Evolutionary conservation across 306 rosid genomes (phyloP).

Genomic region (Cicer chorassanicum): DNA sequence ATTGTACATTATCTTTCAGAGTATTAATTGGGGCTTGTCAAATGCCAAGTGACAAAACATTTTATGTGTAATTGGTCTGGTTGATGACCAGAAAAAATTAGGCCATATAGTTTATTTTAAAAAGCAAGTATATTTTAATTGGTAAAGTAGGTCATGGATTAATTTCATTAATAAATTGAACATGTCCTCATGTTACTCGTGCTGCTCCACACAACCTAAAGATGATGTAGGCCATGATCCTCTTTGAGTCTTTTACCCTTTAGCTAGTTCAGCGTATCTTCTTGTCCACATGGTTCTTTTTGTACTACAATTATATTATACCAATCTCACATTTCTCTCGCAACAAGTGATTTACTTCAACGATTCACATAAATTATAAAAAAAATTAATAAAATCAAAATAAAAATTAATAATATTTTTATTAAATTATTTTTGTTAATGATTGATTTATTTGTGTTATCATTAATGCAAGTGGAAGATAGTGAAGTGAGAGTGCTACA

Average conservation of each 20-base stretch:
- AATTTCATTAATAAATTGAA: not conserved
- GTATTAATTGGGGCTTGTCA: not conserved
- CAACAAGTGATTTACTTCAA: no score
- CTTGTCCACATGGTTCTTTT: not conserved
- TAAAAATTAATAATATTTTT: no score
- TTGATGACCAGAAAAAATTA: conserved; percentile 23
- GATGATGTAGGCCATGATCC: not conserved
- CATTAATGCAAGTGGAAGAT: no score
- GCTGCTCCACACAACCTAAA: not conserved
- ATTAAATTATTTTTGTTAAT: no score
- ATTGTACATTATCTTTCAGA: not conserved
- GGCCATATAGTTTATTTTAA: not conserved
- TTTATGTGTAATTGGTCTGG: not conserved
- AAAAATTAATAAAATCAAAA: no score
- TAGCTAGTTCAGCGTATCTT: not conserved
- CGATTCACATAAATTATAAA: no score
- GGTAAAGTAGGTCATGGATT: not conserved
- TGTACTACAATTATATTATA: no score
- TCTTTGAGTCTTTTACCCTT: not conserved
- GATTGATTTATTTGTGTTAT: no score
- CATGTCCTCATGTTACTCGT: not conserved
- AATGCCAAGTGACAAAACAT: not conserved
- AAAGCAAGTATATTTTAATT: not conserved
- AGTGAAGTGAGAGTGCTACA: no score
- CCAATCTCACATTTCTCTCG: no score